Conservation (phyloP, 192 early-diverging fungal species). For the Gamsiella multidivaricata region DNA sequence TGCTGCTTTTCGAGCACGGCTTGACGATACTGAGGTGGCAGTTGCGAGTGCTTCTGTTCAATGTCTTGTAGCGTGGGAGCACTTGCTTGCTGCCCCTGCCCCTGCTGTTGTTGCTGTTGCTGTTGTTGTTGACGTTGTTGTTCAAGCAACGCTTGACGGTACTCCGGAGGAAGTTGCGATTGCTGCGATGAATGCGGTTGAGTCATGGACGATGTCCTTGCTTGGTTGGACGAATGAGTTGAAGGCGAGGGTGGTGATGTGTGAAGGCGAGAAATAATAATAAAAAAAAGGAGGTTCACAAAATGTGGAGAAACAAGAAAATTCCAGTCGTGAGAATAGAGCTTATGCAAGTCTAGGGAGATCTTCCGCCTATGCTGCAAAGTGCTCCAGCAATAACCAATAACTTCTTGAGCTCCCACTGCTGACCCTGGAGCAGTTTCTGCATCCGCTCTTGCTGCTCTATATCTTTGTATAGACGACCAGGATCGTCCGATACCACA, state of each 20-base stretch:
- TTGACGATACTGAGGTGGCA: conserved; percentile 49
- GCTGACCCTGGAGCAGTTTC: no score
- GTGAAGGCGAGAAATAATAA: background rate
- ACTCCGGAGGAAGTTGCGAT: conserved; percentile 14
- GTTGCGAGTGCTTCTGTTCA: conserved; percentile 30
- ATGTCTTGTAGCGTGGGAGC: conserved; percentile 33
- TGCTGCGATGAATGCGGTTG: conserved; percentile 6
- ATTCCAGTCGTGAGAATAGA: no score
- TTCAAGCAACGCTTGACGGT: conserved; percentile 15
- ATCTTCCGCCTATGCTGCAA: no score
- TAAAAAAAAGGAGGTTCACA: no score
- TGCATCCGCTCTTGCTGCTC: no score
- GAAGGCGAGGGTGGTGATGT: background rate
- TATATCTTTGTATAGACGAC: no score
- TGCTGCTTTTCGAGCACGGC: conserved; percentile 41
- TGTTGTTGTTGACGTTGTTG: conserved; percentile 19
- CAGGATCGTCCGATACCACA: no score
- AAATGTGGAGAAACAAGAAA: no score
- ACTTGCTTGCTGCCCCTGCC: conserved; percentile 10
- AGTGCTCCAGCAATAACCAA: no score
- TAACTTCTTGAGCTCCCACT: no score
- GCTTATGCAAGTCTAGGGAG: no score
- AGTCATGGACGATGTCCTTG: background rate
- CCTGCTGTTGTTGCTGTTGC: conserved; percentile 13
- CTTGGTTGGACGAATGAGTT: background rate